Evolutionary conservation across 306 rosid genomes (phyloP).

Genomic region (Begonia peltatifolia): DNA sequence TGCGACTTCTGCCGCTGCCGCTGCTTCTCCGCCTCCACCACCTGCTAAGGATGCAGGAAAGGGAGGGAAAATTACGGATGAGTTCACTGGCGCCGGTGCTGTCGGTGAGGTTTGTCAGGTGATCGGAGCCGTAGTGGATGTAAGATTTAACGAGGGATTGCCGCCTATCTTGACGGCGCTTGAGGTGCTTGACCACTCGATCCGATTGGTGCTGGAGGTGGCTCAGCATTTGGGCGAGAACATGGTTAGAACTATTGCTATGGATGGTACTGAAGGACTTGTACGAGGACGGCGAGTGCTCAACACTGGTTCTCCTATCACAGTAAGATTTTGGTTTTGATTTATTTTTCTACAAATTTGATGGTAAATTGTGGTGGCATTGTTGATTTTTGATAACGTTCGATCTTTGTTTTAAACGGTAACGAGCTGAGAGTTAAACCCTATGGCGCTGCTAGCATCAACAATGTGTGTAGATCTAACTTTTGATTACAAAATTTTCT

Average conservation of each 20-base stretch:
- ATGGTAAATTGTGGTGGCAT: no score
- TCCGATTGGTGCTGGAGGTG: conserved; percentile 69
- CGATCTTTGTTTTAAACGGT: no score
- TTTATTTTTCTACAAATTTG: not conserved
- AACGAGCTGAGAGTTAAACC: no score
- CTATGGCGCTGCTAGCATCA: no score
- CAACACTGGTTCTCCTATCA: conserved; percentile 86
- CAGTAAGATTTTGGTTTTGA: conserved; percentile 23
- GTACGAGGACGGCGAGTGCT: conserved; percentile 79
- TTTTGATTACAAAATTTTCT: no score
- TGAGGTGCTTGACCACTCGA: conserved; percentile 52
- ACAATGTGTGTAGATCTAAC: no score
- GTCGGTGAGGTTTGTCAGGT: conserved; percentile 86
- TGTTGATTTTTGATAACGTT: no score
- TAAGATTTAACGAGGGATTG: conserved; percentile 63
- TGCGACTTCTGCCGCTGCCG: conserved; percentile 46
- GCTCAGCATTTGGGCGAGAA: conserved; percentile 88
- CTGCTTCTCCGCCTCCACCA: conserved; percentile 18
- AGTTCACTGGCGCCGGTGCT: conserved; percentile 66
- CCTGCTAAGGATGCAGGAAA: conserved; percentile 31
- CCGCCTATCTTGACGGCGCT: conserved; percentile 89
- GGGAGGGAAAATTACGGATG: conserved; percentile 60
- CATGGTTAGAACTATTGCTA: conserved; percentile 72
- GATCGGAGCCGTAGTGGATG: conserved; percentile 88
- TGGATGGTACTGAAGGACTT: conserved; percentile 88